Conservation (phyloP, 148 eudicot genomes). For the Chenopodium berlandieri region DNA sequence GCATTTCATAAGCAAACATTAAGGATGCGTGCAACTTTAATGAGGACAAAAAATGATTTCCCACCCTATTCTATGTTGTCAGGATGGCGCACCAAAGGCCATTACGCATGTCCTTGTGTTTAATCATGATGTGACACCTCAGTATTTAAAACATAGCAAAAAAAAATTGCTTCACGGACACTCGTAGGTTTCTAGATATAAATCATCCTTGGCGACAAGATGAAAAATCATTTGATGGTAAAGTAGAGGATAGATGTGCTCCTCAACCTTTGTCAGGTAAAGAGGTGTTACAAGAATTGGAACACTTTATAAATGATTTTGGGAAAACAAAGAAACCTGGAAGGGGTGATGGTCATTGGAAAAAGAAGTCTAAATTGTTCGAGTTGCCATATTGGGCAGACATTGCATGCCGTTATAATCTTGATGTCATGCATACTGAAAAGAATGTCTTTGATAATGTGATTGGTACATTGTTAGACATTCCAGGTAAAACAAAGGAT, state of each 20-base stretch:
- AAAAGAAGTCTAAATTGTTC: neutral
- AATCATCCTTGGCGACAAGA: neutral
- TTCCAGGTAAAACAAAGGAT: neutral
- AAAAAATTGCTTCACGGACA: neutral
- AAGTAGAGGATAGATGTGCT: neutral
- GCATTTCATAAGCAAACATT: neutral
- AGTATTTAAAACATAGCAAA: neutral
- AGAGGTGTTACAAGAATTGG: neutral
- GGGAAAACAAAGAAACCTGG: neutral
- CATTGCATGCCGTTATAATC: neutral
- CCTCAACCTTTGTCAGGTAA: neutral
- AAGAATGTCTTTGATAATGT: neutral
- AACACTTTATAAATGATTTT: neutral
- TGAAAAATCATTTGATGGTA: neutral
- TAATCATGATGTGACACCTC: neutral
- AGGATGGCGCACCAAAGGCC: too few relatives aligned
- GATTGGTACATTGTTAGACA: neutral
- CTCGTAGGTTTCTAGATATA: neutral
- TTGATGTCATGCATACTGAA: neutral
- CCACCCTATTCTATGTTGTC: constrained; percentile 1
- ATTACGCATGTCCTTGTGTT: too few relatives aligned
- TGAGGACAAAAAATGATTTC: neutral
- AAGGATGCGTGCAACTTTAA: neutral
- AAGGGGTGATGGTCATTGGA: neutral
- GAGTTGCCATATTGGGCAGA: neutral